These are phyloP conservation scores for Vaccinium corymbosum DNA, from an alignment of 148 eudicot genomes.

Conservation along the genomic window DNA sequence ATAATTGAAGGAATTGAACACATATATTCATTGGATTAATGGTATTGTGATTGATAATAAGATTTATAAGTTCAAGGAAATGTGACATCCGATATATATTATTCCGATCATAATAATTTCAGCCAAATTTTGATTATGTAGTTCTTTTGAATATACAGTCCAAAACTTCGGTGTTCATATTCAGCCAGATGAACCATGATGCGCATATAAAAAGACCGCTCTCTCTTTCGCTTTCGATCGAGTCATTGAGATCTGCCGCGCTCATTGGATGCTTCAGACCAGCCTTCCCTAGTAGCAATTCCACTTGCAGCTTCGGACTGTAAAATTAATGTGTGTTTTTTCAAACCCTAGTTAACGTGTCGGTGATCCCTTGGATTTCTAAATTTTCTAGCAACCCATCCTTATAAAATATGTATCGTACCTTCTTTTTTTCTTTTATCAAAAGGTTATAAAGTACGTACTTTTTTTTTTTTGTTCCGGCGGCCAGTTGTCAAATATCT, in stretches of 20 bases:
- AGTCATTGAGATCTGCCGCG: conserved; percentile 11
- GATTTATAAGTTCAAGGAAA: too few species aligned
- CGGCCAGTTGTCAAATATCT: too few species aligned
- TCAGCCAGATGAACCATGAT: not conserved
- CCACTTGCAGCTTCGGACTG: not conserved
- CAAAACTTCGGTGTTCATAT: not conserved
- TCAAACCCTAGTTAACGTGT: not conserved
- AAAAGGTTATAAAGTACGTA: not conserved
- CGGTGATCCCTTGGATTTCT: not conserved
- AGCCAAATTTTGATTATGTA: too few species aligned
- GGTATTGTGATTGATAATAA: not conserved
- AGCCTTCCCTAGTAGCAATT: not conserved
- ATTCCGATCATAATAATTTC: too few species aligned
- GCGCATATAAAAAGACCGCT: not conserved
- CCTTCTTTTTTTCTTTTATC: too few species aligned
- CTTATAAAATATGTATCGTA: too few species aligned
- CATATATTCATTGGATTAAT: not conserved
- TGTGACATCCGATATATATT: too few species aligned
- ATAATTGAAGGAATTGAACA: not conserved
- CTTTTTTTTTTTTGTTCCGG: not conserved
- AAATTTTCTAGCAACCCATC: not conserved
- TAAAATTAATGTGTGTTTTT: not conserved
- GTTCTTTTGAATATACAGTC: too few species aligned
- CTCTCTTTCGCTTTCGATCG: not conserved
- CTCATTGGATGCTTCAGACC: not conserved